These are phyloP conservation scores for Sordariomycetes sp. DNA, from an alignment of 2,329 filamentous ascomycete species.

Conservation along the genomic window DNA sequence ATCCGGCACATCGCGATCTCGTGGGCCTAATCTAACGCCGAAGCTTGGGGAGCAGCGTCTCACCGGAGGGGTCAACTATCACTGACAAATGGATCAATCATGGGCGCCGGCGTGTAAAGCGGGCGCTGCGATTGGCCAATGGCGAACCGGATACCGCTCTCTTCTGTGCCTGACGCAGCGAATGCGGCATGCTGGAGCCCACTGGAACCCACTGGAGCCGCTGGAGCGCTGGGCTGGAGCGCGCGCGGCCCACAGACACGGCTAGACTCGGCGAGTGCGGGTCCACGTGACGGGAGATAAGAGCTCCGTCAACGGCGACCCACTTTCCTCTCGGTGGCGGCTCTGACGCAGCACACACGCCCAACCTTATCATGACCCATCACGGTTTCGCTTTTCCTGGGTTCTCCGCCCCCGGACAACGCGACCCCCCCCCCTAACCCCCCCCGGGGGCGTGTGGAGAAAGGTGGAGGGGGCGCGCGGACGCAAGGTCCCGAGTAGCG, in stretches of 20 bases:
- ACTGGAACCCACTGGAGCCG: too few relatives aligned
- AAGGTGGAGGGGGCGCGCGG: too few relatives aligned
- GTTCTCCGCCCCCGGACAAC: neutral
- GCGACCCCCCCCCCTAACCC: too few relatives aligned
- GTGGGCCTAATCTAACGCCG: neutral
- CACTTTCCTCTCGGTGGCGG: neutral
- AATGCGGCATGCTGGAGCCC: too few relatives aligned
- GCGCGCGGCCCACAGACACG: neutral
- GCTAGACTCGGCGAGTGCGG: slow-evolving; percentile 1
- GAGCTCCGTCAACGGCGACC: neutral
- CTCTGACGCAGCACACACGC: slow-evolving; percentile 1
- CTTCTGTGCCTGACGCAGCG: neutral
- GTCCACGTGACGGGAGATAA: slow-evolving; percentile 1
- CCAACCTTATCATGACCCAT: slow-evolving; percentile 5
- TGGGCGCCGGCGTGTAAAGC: neutral
- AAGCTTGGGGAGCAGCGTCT: neutral
- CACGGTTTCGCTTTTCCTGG: neutral
- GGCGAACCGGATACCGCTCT: neutral
- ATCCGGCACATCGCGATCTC: neutral
- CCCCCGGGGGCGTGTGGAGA: too few relatives aligned
- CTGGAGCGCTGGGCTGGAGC: too few relatives aligned
- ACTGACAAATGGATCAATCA: neutral
- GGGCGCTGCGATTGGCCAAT: neutral
- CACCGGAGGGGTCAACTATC: neutral
- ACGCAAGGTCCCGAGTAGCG: too few relatives aligned